Base-by-base conservation (phyloP, 768 basidiomycete species). In the Xerocomellus chrysenteron region DNA sequence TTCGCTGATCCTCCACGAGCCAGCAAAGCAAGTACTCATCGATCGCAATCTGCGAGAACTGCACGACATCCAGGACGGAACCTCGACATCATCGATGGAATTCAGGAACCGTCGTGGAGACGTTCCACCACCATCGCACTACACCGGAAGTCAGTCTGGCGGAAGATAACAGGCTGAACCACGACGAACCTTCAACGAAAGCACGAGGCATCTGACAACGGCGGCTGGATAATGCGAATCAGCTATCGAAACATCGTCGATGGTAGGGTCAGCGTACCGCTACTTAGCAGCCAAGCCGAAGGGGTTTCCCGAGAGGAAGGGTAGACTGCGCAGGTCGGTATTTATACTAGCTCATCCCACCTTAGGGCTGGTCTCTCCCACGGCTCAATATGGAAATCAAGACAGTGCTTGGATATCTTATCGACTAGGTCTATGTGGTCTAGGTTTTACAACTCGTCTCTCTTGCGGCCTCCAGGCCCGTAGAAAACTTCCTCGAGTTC, bases 401-500 rank as follows among this genome's bases (percentile, higher is more conserved):
- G 1, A 28, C 4, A 32, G 1, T 51, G 52, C 14, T 28, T 28
- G 28, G 1, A 28, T 47, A 63, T 55, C 56, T 42, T 39, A 17
- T 33, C 40, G 37, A 45, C 30, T 50, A 16, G 40, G 16, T 60
- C 52, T 56, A 61, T 26, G 2, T 47, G 19, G 16, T 52, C 56
- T 50, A 54, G 21, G 50, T 0, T 65, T 59, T 75, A 79, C 65
- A 79, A 53, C 58, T 79, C 78, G 32, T 79, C 78, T 62, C 75
- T 75, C 44, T 61, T 55, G 49, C 50, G 67, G 4, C 52, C 58
- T 8, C 50, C 63, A n/a, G 75, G 64, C 9, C 72, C 71, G 52
- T 77, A 74, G 75, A 87, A 87, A 41, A 76, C 81, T 50, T 84
- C 80, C 39, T 66, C 59, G 45, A 87, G 71, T 72, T 84, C 86